phyloP scores from a whole-genome alignment of 108 stramenopile species.

The Mediolabrus comicus region DNA sequence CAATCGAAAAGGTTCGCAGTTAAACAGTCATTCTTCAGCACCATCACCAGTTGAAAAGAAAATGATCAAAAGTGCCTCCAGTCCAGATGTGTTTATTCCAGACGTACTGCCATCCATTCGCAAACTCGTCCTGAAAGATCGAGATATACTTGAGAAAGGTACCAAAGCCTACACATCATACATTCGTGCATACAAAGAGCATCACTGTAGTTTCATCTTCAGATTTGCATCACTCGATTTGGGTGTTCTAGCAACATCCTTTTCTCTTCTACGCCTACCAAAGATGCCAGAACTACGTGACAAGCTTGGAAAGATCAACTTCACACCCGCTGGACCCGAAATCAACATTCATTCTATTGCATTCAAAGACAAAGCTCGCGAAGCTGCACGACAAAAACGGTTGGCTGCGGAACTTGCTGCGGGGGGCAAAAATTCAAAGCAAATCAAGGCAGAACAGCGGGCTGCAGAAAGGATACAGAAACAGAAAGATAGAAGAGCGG shows the following conservation, averaged over 20 bases:
- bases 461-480: conserved; percentile 67
- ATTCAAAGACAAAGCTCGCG: conserved; percentile 89
- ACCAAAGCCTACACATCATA: conserved; percentile 94
- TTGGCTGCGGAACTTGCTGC: conserved; percentile 82
- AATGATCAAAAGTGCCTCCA: conserved; percentile 37
- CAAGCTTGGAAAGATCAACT: conserved; percentile 54
- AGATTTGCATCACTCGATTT: conserved; percentile 91
- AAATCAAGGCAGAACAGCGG: conserved; percentile 85
- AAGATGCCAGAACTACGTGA: conserved; percentile 97
- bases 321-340: conserved; percentile 74
- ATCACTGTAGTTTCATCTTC: conserved; percentile 89
- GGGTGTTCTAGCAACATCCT: conserved; percentile 85
- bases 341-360: conserved; percentile 80
- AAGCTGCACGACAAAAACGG: conserved; percentile 88
- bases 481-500: conserved; percentile 58
- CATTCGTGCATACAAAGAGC: conserved; percentile 96
- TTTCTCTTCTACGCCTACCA: conserved; percentile 91
- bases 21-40: background rate
- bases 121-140: conserved; percentile 76
- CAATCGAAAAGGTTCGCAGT: background rate
- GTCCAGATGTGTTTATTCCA: conserved; percentile 29
- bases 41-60: conserved; percentile 5
- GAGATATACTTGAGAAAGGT: conserved; percentile 96
- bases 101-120: conserved; percentile 72
- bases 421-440: conserved; percentile 89